These are phyloP conservation scores for Piloderma croceum DNA, from an alignment of 768 basidiomycete species.

Conservation along the genomic window DNA sequence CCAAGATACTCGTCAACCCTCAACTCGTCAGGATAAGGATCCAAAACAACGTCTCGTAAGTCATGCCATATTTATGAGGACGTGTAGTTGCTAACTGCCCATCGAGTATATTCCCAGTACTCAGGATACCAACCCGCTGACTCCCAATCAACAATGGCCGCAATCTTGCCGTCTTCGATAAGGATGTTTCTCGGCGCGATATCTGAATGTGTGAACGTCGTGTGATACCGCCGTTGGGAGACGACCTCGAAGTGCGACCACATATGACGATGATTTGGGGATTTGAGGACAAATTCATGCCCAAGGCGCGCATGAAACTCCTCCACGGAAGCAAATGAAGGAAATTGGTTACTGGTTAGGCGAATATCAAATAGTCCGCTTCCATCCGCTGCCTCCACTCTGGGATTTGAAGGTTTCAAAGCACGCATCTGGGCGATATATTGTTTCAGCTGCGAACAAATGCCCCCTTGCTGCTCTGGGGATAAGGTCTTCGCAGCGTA, in stretches of 20 bases:
- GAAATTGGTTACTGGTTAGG: background rate
- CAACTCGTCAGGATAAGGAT: no score
- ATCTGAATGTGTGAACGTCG: slow-evolving; percentile 19
- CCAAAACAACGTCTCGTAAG: no score
- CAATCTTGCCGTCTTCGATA: slow-evolving; percentile 11
- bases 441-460: background rate
- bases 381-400: background rate
- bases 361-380: background rate
- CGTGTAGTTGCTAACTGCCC: no score
- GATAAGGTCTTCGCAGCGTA: background rate
- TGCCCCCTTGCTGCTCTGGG: background rate
- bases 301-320: background rate
- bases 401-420: background rate
- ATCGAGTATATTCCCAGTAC: no score
- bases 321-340: background rate
- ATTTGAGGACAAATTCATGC: background rate
- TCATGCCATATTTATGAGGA: no score
- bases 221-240: slow-evolving; percentile 6
- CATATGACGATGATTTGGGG: background rate
- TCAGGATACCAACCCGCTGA: slow-evolving; percentile 21
- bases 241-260: background rate
- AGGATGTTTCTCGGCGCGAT: slow-evolving; percentile 18
- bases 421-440: background rate
- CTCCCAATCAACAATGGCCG: slow-evolving; percentile 23
- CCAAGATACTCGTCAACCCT: no score